A percentile compares a stretch with the other conserved stretches of the same genome.
These are phyloP conservation scores for Mucor circinelloides DNA, from an alignment of 371 early-diverging fungal species.

Conservation along the genomic window DNA sequence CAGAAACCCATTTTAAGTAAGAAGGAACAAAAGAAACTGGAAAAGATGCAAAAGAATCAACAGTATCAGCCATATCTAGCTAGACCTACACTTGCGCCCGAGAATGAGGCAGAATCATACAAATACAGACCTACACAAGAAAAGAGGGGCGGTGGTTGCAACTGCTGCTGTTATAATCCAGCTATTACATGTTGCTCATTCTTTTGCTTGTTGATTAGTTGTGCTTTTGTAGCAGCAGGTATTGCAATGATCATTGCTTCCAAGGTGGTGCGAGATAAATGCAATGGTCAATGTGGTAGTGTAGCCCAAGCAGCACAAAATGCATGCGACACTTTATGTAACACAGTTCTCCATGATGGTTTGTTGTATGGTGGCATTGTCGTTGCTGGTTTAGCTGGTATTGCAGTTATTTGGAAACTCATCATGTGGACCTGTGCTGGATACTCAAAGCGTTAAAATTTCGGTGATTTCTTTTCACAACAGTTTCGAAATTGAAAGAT, in stretches of 20 bases:
- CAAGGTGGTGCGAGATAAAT: slow-evolving; percentile 29
- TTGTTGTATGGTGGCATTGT: slow-evolving; percentile 40
- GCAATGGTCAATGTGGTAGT: slow-evolving; percentile 18
- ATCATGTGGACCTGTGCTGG: slow-evolving; percentile 38
- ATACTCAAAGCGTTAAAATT: slow-evolving; percentile 9
- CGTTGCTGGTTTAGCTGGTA: slow-evolving; percentile 32
- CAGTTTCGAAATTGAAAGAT: background rate
- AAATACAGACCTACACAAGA: slow-evolving; percentile 3
- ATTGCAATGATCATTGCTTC: slow-evolving; percentile 33
- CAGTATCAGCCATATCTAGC: slow-evolving; percentile 11
- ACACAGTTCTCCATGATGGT: slow-evolving; percentile 32
- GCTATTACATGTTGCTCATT: slow-evolving; percentile 37
- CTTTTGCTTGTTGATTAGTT: slow-evolving; percentile 26
- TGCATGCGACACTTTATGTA: slow-evolving; percentile 27
- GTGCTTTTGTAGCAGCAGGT: slow-evolving; percentile 32
- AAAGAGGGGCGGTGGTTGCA: background rate
- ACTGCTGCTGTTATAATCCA: slow-evolving; percentile 35
- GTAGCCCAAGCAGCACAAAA: slow-evolving; percentile 1
- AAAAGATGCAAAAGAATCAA: slow-evolving; percentile 1
- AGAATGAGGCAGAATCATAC: slow-evolving; percentile 22
- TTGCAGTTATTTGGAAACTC: slow-evolving; percentile 29
- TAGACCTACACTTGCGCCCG: slow-evolving; percentile 21
- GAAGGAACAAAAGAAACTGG: slow-evolving; percentile 5
- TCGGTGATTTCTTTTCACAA: background rate
- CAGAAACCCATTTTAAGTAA: background rate